phyloP scores from a whole-genome alignment of 495 filamentous ascomycete genomes.

The Daldinia grandis region DNA sequence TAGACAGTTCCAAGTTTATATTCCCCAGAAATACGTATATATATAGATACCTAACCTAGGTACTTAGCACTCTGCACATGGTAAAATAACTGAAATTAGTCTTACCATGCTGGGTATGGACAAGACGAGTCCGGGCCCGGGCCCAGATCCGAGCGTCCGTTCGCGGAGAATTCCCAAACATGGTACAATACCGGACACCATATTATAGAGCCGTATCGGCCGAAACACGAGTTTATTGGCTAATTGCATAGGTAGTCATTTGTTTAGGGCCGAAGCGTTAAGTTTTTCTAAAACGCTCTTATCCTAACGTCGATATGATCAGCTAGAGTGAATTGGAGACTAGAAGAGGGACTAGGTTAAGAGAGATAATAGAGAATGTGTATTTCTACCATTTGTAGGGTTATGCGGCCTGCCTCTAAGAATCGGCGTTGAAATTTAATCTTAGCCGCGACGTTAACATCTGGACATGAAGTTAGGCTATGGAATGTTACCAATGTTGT shows the following conservation, averaged over 20 bases:
- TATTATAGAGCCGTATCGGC: not conserved
- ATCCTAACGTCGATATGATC: not conserved
- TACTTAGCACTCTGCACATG: not conserved
- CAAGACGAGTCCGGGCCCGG: not conserved
- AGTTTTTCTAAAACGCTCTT: not conserved
- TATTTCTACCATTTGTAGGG: too few relatives aligned
- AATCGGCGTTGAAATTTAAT: too few relatives aligned
- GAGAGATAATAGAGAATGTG: too few relatives aligned
- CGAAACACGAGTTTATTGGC: not conserved
- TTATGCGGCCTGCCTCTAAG: too few relatives aligned
- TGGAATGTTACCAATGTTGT: too few relatives aligned
- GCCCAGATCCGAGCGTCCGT: too few relatives aligned
- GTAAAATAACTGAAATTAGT: not conserved
- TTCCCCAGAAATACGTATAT: not conserved
- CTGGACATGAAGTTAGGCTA: too few relatives aligned
- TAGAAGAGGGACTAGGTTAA: not conserved
- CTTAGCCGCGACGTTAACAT: too few relatives aligned
- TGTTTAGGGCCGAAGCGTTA: not conserved
- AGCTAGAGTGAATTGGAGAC: not conserved
- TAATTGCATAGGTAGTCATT: not conserved
- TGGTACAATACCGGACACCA: constrained; percentile 16
- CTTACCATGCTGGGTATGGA: not conserved
- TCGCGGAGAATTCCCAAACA: not conserved
- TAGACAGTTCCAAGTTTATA: not conserved
- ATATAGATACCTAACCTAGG: too few relatives aligned